phyloP scores from a whole-genome alignment of 1,139 yeast species.

The Hanseniaspora uvarum region DNA sequence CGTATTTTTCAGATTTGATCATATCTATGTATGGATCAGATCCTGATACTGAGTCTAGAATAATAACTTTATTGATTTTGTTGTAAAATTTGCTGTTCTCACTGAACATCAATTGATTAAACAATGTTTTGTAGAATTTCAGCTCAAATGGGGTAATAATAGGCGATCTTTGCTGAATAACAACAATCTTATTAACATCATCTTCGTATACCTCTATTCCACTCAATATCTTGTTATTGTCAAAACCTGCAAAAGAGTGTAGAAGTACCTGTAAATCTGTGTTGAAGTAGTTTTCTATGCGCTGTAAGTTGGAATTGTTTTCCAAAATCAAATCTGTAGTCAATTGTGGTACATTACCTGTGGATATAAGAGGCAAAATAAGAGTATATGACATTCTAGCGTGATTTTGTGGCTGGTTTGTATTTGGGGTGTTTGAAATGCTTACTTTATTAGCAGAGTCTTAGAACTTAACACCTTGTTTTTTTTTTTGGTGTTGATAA shows the following conservation, averaged over 20 bases:
- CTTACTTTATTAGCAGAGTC: too few species aligned
- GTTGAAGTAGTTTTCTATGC: constrained; percentile 35
- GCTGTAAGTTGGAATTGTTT: constrained; percentile 39
- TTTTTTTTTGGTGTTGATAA: background rate
- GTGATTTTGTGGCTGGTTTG: constrained; percentile 7
- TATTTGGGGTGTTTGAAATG: too few species aligned
- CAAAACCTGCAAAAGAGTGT: constrained; percentile 65
- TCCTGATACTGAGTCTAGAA: constrained; percentile 50
- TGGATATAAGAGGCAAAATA: constrained; percentile 67
- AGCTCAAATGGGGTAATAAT: constrained; percentile 54
- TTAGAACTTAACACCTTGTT: too few species aligned
- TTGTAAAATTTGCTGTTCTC: constrained; percentile 21
- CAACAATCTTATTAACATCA: constrained; percentile 36
- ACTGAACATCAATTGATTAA: constrained; percentile 25
- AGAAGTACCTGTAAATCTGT: constrained; percentile 37
- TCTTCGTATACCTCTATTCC: constrained; percentile 52
- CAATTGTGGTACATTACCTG: constrained; percentile 85
- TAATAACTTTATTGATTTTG: constrained; percentile 40
- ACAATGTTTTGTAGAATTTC: constrained; percentile 44
- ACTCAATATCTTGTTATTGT: constrained; percentile 37
- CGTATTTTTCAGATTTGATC: constrained; percentile 8
- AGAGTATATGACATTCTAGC: constrained; percentile 30
- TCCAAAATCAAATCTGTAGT: constrained; percentile 64
- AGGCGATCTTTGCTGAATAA: constrained; percentile 79
- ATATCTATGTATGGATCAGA: constrained; percentile 38